Percentiles rank a stretch among this genome's conserved stretches.
Evolutionary conservation across 495 filamentous ascomycete genomes (phyloP).

Genomic region (Aspergillus homomorphus): DNA sequence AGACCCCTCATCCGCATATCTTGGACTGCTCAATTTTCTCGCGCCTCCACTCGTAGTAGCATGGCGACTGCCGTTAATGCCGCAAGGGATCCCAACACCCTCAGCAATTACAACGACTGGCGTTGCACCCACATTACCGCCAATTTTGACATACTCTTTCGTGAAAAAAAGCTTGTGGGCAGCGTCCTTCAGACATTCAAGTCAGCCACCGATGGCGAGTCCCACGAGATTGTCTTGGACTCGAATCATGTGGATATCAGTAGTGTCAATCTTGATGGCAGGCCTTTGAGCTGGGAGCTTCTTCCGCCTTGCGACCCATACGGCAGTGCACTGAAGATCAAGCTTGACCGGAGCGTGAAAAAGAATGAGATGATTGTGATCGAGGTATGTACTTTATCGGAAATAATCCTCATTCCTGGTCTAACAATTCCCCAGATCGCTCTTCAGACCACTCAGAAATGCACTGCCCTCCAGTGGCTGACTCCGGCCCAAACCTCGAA

Average conservation of each 20-base stretch:
- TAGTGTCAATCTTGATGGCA: conserved; percentile 61
- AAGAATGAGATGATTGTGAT: conserved; percentile 63
- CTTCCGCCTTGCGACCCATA: conserved; percentile 67
- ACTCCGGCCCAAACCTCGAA: conserved; percentile 87
- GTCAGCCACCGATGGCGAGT: conserved; percentile 63
- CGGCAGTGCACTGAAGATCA: conserved; percentile 75
- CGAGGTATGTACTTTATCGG: conserved; percentile 39
- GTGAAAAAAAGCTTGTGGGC: conserved; percentile 67
- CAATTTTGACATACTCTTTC: conserved; percentile 78
- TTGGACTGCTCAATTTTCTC: conserved; percentile 8
- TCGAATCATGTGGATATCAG: conserved; percentile 74
- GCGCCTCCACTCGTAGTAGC: conserved; percentile 15
- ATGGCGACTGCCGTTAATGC: conserved; percentile 52
- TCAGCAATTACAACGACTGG: conserved; percentile 87
- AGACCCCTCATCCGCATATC: not conserved
- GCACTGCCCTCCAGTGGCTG: conserved; percentile 92
- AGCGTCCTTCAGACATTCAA: conserved; percentile 71
- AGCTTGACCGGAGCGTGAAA: conserved; percentile 58
- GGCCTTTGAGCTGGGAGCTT: conserved; percentile 62
- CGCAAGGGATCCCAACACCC: conserved; percentile 81
- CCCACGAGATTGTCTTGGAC: conserved; percentile 78
- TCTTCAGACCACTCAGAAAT: conserved; percentile 72
- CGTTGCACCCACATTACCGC: conserved; percentile 74
- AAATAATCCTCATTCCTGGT: not conserved
- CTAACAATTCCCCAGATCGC: conserved; percentile 40